Base-by-base conservation (phyloP, 169 alveolate genomes). In the Babesia sp. region DNA sequence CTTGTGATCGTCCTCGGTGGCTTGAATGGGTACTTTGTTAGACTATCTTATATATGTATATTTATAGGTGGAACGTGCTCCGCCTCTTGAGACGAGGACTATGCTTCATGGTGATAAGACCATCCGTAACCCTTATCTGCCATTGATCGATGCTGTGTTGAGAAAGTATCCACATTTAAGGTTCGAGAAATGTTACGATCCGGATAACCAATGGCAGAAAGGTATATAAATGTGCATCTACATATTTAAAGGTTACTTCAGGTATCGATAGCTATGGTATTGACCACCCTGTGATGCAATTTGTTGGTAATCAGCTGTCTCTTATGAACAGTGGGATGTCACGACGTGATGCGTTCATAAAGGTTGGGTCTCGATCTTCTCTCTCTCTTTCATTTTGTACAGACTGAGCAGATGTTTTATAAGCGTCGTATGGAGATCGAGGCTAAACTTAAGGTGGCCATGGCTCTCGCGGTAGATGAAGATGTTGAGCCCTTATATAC, bases 151-250 rank as follows among this genome's bases (percentile, higher is more conserved):
- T 46, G 64, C 57, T 44, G 71, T 92, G 34, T 76, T 92, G 50
- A 56, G 70, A 58, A 90, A 89, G 80, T 92, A 90, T 71, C 96
- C 96, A 14, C 93, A 92, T 70, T 73, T 92, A 45, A 42, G 96
- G 58, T 92, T 92, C 66, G 93, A 88, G 58, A 90, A 87, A 45
- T 90, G 94, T 58, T 92, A 56, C 63, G 85, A 76, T 26, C 92
- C 90, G 46, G 96, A 91, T 11, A 92, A 92, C 72, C 91, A 91
- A 39, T 86, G 91, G 84, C 71, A 69, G 45, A 87, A 87, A 63
- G 94, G 94, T 34, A 84, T 11, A 33, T 63, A 22, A 20, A 73
- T 45, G 82, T 64, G 11, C 1, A 41, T 79, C 64, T 31, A 39
- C 63, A n/a, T 36, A 44, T 42, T 54, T 36, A 5, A 33, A 33